Conservation (phyloP, 2,329 filamentous ascomycete species). For the Beauveria asiatica region DNA sequence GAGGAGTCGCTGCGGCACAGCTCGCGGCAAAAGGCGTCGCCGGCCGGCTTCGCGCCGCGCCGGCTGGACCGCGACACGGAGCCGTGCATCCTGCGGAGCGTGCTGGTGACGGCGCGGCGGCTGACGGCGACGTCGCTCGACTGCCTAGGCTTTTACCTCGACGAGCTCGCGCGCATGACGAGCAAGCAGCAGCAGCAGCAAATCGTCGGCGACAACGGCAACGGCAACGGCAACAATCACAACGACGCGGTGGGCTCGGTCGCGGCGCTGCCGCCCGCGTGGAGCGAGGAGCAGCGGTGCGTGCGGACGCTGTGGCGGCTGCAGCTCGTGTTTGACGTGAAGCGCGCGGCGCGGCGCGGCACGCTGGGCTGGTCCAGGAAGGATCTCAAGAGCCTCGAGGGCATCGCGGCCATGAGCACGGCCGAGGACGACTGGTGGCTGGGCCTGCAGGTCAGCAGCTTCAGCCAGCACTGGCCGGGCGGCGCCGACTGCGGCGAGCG, state of each 20-base stretch:
- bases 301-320: slow-evolving; percentile 1
- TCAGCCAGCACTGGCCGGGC: slow-evolving; percentile 10
- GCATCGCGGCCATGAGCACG: neutral
- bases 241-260: neutral
- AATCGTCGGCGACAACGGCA: neutral
- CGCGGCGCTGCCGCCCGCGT: neutral
- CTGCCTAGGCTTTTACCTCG: neutral
- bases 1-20: slow-evolving; percentile 4
- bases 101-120: slow-evolving; percentile 3
- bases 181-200: neutral
- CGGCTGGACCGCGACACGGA: neutral
- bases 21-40: neutral
- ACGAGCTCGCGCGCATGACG: neutral
- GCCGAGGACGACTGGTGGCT: slow-evolving; percentile 9
- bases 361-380: neutral
- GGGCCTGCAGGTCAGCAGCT: slow-evolving; percentile 7
- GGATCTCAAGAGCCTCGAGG: slow-evolving; percentile 1
- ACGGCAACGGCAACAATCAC: neutral
- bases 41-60: neutral
- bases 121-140: neutral
- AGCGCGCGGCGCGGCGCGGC: neutral
- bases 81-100: neutral
- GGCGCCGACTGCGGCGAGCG: slow-evolving; percentile 1
- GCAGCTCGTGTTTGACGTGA: slow-evolving; percentile 3
- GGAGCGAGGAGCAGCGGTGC: slow-evolving; percentile 9